Evolutionary conservation across 2,329 filamentous ascomycete species (phyloP).

Genomic region (Botrytis galanthina): DNA sequence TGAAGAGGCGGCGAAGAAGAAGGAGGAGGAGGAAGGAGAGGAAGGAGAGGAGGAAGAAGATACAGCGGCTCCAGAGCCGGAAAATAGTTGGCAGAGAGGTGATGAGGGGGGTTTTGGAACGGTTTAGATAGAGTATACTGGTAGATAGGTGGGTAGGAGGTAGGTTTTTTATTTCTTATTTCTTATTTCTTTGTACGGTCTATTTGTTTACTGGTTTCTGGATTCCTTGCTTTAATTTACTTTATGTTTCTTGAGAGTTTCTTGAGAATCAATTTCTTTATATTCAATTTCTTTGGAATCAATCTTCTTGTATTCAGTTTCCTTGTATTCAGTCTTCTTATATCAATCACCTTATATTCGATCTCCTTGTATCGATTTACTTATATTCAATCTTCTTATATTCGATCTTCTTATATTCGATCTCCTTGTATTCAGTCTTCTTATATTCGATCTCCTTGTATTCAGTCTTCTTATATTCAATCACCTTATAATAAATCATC

Average conservation of each 20-base stretch:
- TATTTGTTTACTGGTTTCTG: neutral
- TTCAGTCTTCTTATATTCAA: no score
- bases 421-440: no score
- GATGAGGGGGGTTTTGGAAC: neutral
- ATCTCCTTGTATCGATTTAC: no score
- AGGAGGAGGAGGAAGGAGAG: fast-evolving
- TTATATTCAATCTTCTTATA: no score
- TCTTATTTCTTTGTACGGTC: neutral
- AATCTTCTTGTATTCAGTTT: no score
- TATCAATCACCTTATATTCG: no score
- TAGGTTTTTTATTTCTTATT: neutral
- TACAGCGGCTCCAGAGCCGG: neutral
- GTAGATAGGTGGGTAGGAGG: neutral
- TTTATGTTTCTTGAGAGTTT: no score
- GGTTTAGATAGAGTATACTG: neutral
- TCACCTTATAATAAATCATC: no score
- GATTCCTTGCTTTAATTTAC: neutral
- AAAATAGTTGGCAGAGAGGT: neutral
- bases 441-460: no score
- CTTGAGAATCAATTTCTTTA: neutral
- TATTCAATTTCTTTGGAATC: neutral
- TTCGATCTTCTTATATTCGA: no score
- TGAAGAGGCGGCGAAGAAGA: neutral
- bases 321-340: no score
- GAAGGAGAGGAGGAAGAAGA: neutral